Percentiles rank a stretch among this genome's conserved stretches.
Evolutionary conservation across 2,329 filamentous ascomycete genomes (phyloP).

Genomic region (Pestalotiopsis fici): DNA sequence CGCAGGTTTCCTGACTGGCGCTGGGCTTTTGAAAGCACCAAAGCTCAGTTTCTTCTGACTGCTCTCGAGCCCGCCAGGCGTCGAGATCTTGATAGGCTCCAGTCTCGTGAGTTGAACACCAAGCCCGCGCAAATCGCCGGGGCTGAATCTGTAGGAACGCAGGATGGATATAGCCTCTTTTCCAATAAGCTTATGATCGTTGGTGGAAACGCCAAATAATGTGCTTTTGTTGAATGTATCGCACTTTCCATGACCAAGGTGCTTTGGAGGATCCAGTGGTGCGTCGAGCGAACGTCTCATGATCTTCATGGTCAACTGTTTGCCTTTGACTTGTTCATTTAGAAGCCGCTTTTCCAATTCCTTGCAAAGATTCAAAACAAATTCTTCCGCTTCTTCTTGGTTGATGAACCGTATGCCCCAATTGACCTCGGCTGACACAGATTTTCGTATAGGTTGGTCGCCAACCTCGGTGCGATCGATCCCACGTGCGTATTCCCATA

Average conservation of each 20-base stretch:
- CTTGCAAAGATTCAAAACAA: conserved; percentile 79
- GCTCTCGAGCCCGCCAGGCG: conserved; percentile 57
- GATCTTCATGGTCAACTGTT: conserved; percentile 88
- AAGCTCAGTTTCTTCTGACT: conserved; percentile 83
- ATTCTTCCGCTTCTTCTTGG: conserved; percentile 91
- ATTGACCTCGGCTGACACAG: conserved; percentile 94
- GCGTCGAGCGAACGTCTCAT: conserved; percentile 87
- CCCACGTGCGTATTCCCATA: conserved; percentile 88
- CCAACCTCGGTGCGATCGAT: conserved; percentile 87
- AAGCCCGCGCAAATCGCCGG: conserved; percentile 89
- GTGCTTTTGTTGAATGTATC: conserved; percentile 91
- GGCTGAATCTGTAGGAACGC: conserved; percentile 78
- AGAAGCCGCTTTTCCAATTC: conserved; percentile 81
- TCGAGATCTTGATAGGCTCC: conserved; percentile 69
- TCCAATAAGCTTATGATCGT: conserved; percentile 68
- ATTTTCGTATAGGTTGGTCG: conserved; percentile 83
- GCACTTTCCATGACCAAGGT: conserved; percentile 92
- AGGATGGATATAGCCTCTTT: conserved; percentile 87
- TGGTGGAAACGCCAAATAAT: conserved; percentile 80
- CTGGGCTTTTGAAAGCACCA: conserved; percentile 48
- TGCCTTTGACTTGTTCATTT: conserved; percentile 84
- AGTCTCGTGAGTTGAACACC: conserved; percentile 94
- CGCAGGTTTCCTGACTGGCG: conserved; percentile 36
- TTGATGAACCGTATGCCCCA: conserved; percentile 96
- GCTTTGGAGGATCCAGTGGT: conserved; percentile 87